Evolutionary conservation across 257 asterid genomes (phyloP).

Genomic region (Penstemon barbatus): DNA sequence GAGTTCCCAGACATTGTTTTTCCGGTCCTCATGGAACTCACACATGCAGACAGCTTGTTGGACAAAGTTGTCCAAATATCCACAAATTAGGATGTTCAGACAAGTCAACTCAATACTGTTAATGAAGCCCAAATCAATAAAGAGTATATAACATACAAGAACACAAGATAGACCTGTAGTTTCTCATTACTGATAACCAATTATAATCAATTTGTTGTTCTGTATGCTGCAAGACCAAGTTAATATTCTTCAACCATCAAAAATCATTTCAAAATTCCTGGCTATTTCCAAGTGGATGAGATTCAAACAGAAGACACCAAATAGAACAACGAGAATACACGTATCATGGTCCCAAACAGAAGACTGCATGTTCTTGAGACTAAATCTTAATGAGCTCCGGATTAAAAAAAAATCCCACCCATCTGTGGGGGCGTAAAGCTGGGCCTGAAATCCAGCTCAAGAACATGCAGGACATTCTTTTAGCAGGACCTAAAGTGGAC

Average conservation of each 20-base stretch:
- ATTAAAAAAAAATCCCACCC: constrained; percentile 30
- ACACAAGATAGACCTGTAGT: not conserved
- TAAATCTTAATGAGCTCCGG: not conserved
- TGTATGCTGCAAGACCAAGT: not conserved
- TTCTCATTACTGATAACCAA: constrained; percentile 1
- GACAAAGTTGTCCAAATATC: not conserved
- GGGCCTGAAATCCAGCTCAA: constrained; percentile 33
- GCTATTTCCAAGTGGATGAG: constrained; percentile 27
- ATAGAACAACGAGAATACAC: constrained; percentile 3
- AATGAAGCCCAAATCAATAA: constrained; percentile 3
- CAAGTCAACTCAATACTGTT: not conserved
- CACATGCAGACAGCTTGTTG: not conserved
- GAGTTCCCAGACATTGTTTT: not conserved
- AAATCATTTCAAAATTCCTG: constrained; percentile 23
- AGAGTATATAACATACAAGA: constrained; percentile 6
- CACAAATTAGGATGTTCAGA: constrained; percentile 4
- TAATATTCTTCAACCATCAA: constrained; percentile 23
- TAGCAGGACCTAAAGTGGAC: constrained; percentile 41
- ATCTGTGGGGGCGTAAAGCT: constrained; percentile 43
- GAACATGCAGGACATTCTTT: constrained; percentile 40
- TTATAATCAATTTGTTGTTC: not conserved
- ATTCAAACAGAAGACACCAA: constrained; percentile 27
- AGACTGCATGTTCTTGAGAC: not conserved
- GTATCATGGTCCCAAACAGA: no score
- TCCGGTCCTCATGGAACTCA: not conserved